Base-by-base conservation (phyloP, 2,329 filamentous ascomycete genomes). In the Penicillium olsonii region DNA sequence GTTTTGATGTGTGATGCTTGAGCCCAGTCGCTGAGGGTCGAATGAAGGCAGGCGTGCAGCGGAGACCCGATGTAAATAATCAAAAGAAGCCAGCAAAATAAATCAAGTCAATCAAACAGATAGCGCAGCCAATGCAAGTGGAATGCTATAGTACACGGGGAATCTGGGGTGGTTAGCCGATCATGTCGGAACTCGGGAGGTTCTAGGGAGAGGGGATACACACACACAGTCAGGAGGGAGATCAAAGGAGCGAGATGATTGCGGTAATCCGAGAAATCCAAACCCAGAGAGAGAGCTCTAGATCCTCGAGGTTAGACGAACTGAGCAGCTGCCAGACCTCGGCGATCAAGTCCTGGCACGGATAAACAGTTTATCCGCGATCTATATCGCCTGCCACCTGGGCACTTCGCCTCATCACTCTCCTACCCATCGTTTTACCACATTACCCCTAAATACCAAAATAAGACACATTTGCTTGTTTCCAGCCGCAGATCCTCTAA, bases 331-430 rank as follows among this genome's bases (percentile, higher is more conserved):
- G 33, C 26, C 42, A 35, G 12, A n/a, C 39, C 33, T 48, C 29
- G 47, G 47, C 47, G 47, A 45, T 45, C 41, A 49, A 35, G 42
- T 49, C 45, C 47, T 49, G n/a, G 29, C 26, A 2, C 46, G 47
- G 47, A 34, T 5, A n/a, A 45, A 49, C 22, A 1, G 27, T 49
- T 49, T 40, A 39, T 49, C 47, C 47, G 17, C 6, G n/a, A 11
- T 31, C 12, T 15, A 31, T 14, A 29, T 29, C 26, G 26, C 26
- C 26, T 11, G 3, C 37, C 20, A 22, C 37, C n/a, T n/a, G n/a
- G n/a, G n/a, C n/a, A 20, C 35, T 26, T 17, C 29, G 29, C 29
- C 12, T n/a, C 29, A n/a, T 6, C 29, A 24, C 8, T 24, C 14
- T 15, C 12, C 20, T 3, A 15, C 22, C 15, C 35, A 12, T 15